Base-by-base conservation (phyloP, 2,329 filamentous ascomycete species). In the Sclerotiophoma versabilis region DNA sequence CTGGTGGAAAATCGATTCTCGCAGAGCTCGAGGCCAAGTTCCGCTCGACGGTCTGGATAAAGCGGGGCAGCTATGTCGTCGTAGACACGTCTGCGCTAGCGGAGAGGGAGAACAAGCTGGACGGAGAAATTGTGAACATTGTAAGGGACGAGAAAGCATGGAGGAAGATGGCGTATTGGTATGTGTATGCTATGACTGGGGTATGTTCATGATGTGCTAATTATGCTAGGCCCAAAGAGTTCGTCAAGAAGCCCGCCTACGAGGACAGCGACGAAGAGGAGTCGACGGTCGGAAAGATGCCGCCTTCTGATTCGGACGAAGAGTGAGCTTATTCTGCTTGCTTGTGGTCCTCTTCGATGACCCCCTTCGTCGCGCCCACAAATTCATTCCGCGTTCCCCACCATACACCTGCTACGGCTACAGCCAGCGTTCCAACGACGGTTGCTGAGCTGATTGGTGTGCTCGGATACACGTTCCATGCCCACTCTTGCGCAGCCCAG, bases 381-480 rank as follows among this genome's bases (percentile, higher is more conserved):
- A 72, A 73, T 26, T 80, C 76, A 11, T 77, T 63, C 41, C 72
- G 74, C 45, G 83, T 82, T 3, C 84, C 85, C 61, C 80, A 76
- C 82, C 88, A 90, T 12, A 85, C 79, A 39, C 85, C 80, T 5
- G 78, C 77, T 1, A 93, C 86, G 14, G 89, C 90, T 11, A 84
- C 70, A 15, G 85, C 85, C 65, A 98, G 79, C 32, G 86, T 84
- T 20, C 81, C 81, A 12, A 99, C 90, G 8, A 92, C 93, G 5
- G 83, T 78, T 58, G 77, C 74, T 5, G 88, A 90, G 72, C 87
- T 90, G 29, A 71, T 60, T 49, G 81, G 75, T 27, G 87, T 89
- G 71, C 92, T 96, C n/a, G 93, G 93, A 71, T 90, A 97, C 9
- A 93, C 86, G 65, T 97, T 96, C 93, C 93, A 97, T 11, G 90